These are phyloP conservation scores for Paecilomyces niveus DNA, from an alignment of 2,329 filamentous ascomycete genomes.

Conservation along the genomic window DNA sequence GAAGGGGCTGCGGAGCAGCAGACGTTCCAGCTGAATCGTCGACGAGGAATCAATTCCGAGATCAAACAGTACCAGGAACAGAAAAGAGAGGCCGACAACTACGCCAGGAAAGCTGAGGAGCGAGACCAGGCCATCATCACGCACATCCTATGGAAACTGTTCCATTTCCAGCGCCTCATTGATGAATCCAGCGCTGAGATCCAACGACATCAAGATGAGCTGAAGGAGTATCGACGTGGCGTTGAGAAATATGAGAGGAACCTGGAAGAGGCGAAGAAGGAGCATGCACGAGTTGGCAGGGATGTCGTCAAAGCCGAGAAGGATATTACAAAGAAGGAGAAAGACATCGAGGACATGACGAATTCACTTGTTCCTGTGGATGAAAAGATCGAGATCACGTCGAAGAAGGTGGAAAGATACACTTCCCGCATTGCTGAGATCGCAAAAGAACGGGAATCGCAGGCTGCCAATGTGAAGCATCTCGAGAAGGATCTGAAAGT, in stretches of 20 bases:
- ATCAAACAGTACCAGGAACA: conserved; percentile 97
- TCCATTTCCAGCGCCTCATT: conserved; percentile 88
- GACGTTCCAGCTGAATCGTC: conserved; percentile 77
- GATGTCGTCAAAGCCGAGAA: conserved; percentile 78
- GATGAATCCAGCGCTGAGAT: conserved; percentile 87
- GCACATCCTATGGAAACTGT: conserved; percentile 94
- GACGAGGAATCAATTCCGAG: conserved; percentile 92
- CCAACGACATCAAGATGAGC: conserved; percentile 84
- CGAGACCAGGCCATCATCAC: conserved; percentile 85
- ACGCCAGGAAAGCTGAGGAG: conserved; percentile 82
- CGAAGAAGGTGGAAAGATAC: conserved; percentile 61
- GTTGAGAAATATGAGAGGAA: conserved; percentile 76
- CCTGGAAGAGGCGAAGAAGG: conserved; percentile 73
- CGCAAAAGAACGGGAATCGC: conserved; percentile 66
- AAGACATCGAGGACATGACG: conserved; percentile 76
- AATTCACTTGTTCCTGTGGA: conserved; percentile 82
- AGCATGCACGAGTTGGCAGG: conserved; percentile 70
- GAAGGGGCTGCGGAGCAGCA: conserved; percentile 86
- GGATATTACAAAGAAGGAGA: conserved; percentile 77
- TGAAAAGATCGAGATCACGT: conserved; percentile 80
- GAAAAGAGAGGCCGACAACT: conserved; percentile 90
- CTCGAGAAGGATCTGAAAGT: conserved; percentile 71
- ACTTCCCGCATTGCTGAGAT: conserved; percentile 63
- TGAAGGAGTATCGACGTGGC: conserved; percentile 85
- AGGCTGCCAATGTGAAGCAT: conserved; percentile 62